phyloP scores from a whole-genome alignment of 148 eudicot species.

The Suaeda aralocaspica region DNA sequence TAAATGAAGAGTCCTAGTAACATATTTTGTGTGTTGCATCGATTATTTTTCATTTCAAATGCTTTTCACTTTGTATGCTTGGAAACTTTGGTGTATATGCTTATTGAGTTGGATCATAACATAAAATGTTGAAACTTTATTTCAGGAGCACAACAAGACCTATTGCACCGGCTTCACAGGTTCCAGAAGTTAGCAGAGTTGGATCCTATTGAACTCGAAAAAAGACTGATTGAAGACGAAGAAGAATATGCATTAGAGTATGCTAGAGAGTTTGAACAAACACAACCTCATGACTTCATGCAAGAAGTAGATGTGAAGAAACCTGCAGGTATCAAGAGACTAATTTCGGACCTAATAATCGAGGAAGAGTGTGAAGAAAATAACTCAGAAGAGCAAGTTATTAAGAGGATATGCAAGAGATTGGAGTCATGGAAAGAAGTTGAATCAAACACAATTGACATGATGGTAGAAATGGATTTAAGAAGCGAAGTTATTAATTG shows the following conservation, averaged over 20 bases:
- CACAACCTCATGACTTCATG: conserved; percentile 19
- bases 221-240: conserved; percentile 45
- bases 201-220: conserved; percentile 80
- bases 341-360: conserved; percentile 49
- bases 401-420: conserved; percentile 45
- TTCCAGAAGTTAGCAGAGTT: conserved; percentile 73
- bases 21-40: too few relatives aligned
- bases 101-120: neutral
- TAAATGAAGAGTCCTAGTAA: too few relatives aligned
- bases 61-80: too few relatives aligned
- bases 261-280: conserved; percentile 17
- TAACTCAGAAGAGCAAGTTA: conserved; percentile 21
- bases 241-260: conserved; percentile 23
- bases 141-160: conserved; percentile 66
- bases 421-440: conserved; percentile 70
- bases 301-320: conserved; percentile 27
- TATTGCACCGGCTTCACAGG: conserved; percentile 59
- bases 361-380: conserved; percentile 44
- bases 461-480: conserved; percentile 77
- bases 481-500: conserved; percentile 40
- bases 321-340: conserved; percentile 48
- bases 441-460: conserved; percentile 66
- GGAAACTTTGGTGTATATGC: neutral
- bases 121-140: neutral
- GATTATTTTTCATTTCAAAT: too few relatives aligned